phyloP scores from a whole-genome alignment of 1,139 yeast genomes.

The Diutina ranongensis region DNA sequence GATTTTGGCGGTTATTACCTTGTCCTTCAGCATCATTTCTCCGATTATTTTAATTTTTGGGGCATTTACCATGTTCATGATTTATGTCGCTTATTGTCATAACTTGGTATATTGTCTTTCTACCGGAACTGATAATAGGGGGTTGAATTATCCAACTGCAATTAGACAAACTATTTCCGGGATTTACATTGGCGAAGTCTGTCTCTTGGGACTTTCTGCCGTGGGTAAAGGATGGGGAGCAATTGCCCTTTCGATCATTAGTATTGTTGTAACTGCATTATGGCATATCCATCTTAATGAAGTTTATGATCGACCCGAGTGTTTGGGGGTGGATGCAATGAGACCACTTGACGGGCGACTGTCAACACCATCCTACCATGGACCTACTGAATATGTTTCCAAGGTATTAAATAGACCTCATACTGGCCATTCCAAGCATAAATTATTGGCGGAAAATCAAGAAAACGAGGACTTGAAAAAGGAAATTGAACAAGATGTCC shows the following conservation, averaged over 20 bases:
- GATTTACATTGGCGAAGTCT: conserved; percentile 73
- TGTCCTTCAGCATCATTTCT: conserved; percentile 58
- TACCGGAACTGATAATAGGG: conserved; percentile 61
- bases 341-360: conserved; percentile 56
- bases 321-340: conserved; percentile 61
- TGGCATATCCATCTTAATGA: conserved; percentile 48
- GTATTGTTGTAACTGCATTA: conserved; percentile 51
- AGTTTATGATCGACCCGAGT: conserved; percentile 52
- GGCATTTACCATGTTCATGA: conserved; percentile 51
- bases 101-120: conserved; percentile 62
- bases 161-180: conserved; percentile 83
- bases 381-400: conserved; percentile 23
- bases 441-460: conserved; percentile 9
- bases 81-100: conserved; percentile 73
- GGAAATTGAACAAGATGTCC: conserved; percentile 12
- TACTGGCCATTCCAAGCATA: conserved; percentile 8
- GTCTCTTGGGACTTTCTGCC: conserved; percentile 74
- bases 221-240: conserved; percentile 97
- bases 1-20: conserved; percentile 66
- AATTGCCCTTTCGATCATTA: conserved; percentile 59
- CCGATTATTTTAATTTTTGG: conserved; percentile 53
- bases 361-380: conserved; percentile 40
- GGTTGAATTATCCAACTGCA: conserved; percentile 80
- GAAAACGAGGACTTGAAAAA: conserved; percentile 13
- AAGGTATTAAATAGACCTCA: conserved; percentile 20